Evolutionary conservation across 129 eudicot species (phyloP).

Genomic region (Heracleum sosnowskyi): DNA sequence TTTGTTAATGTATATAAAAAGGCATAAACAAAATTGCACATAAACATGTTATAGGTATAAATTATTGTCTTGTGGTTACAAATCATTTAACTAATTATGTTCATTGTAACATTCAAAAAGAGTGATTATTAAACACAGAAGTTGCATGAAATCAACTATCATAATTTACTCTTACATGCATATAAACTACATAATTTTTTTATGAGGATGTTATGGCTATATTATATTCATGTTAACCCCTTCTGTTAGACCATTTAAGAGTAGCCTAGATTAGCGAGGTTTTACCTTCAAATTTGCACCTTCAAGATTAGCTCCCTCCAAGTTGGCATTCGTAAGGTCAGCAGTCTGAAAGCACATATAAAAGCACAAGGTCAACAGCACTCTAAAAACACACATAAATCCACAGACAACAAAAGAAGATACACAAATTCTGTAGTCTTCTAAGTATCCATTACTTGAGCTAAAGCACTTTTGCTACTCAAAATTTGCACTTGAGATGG

Average conservation of each 20-base stretch:
- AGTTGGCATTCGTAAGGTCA: conserved; percentile 93
- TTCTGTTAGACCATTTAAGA: neutral
- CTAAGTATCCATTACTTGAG: neutral
- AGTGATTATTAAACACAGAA: neutral
- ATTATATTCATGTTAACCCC: neutral
- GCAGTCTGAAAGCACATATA: conserved; percentile 44
- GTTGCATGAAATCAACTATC: neutral
- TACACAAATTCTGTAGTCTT: neutral
- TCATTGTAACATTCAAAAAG: neutral
- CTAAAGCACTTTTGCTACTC: neutral
- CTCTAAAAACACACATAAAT: conserved; percentile 25
- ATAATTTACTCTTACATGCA: neutral
- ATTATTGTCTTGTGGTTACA: neutral
- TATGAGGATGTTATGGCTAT: neutral
- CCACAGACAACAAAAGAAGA: neutral
- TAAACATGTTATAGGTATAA: neutral
- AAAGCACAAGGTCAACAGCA: conserved; percentile 23
- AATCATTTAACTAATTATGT: neutral
- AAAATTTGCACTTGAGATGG: neutral
- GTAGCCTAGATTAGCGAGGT: neutral
- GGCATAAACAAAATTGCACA: neutral
- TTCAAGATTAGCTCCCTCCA: conserved; percentile 97
- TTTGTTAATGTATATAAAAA: neutral
- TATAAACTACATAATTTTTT: neutral
- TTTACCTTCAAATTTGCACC: conserved; percentile 95